phyloP scores from a whole-genome alignment of 805 yeast species.

The Candida insectorum region DNA sequence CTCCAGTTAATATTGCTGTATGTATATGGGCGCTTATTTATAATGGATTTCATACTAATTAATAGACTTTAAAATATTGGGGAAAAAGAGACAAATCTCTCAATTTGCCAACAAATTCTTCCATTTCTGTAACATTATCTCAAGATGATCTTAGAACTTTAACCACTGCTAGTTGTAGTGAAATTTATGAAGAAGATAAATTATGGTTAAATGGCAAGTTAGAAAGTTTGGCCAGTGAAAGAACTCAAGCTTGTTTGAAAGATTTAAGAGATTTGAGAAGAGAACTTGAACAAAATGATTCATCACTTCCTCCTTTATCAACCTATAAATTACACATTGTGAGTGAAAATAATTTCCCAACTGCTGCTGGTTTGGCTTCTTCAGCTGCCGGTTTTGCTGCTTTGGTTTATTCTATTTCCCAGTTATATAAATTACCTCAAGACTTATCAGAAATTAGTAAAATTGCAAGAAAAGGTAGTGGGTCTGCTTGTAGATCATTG shows the following conservation, averaged over 20 bases:
- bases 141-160: slow-evolving; percentile 89
- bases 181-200: slow-evolving; percentile 55
- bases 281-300: slow-evolving; percentile 55
- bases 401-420: slow-evolving; percentile 83
- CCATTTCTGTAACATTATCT: slow-evolving; percentile 89
- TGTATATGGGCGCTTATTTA: slow-evolving; percentile 22
- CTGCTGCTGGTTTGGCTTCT: slow-evolving; percentile 98
- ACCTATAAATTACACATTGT: slow-evolving; percentile 72
- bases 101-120: slow-evolving; percentile 93
- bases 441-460: slow-evolving; percentile 80
- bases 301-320: slow-evolving; percentile 58
- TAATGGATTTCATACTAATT: slow-evolving; percentile 8
- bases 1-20: slow-evolving; percentile 96
- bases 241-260: slow-evolving; percentile 69
- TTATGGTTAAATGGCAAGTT: slow-evolving; percentile 84
- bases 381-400: slow-evolving; percentile 99
- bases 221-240: slow-evolving; percentile 63
- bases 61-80: slow-evolving; percentile 91
- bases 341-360: slow-evolving; percentile 95
- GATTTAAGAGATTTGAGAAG: slow-evolving; percentile 71
- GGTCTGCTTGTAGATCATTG: slow-evolving; percentile 95
- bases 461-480: slow-evolving; percentile 97
- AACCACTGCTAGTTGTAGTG: slow-evolving; percentile 79
- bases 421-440: slow-evolving; percentile 80
- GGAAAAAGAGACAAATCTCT: slow-evolving; percentile 90